Base-by-base conservation (phyloP, 441 rosid species). In the Gossypium lobatum region DNA sequence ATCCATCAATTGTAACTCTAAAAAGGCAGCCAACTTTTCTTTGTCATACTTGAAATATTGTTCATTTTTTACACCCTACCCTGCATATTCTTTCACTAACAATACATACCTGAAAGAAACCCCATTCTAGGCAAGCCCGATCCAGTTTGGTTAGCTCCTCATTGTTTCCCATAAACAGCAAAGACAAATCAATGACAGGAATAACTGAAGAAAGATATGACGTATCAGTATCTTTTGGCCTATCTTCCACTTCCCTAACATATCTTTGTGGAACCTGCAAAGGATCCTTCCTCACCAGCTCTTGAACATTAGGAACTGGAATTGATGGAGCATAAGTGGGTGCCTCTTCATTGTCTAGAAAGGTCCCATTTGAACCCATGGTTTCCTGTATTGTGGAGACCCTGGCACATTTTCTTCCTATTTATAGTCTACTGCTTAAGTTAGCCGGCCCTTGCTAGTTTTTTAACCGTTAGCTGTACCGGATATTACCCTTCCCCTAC, bases 241-340 rank as follows among this genome's bases (percentile, higher is more conserved):
- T 68, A 5, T 73, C 75, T 67, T 83, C 75, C 16, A 31, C 28
- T 45, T 46, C 64, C 61, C 83, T 73, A 37, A 77, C 34, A 13
- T 77, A 55, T 73, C 76, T 80, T 54, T 77, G 62, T 61, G 78
- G 81, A 70, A 75, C 75, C 14, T 73, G 70, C 11, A 46, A 34
- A 60, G 80, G 85, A n/a, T 75, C 57, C 17, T 58, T 28, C 69
- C 69, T 73, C 17, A 46, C 76, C 72, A 79, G 60, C 46, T 80
- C 83, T 66, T 65, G 84, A 23, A 75, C 83, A 70, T 75, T 80
- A 55, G 78, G 80, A 10, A 78, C 76, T 0, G 80, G 79, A 11
- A 82, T 2, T 11, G 78, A 80, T 54, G 80, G 72, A 1, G 9
- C 77, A 61, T 55, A 74, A 21, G 23, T 57, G 0, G 79, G 79